Base-by-base conservation (phyloP, 345 rosid species). In the Pugionium dolabratum region DNA sequence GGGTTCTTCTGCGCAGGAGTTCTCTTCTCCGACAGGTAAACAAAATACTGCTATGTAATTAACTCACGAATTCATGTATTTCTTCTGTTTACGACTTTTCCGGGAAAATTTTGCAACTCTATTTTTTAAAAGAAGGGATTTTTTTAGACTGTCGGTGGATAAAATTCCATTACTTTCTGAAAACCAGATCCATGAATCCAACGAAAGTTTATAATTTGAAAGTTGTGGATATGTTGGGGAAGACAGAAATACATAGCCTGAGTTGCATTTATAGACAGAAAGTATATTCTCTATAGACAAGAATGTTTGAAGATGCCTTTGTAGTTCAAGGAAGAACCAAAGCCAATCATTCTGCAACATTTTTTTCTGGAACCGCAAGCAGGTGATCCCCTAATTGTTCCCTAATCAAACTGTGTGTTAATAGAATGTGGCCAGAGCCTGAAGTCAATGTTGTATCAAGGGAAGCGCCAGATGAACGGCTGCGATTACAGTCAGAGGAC, bases 1-100 rank as follows among this genome's bases (percentile, higher is more conserved):
- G 95, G 96, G 29, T 90, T 95, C 82, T 88, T 93, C 79, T 90
- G 94, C 73, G 88, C 86, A 3, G 98, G 98, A 64, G 79, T 86
- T 86, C 84, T 93, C 58, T 90, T 93, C 80, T 88, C 96, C 48
- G 86, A 83, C 70, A 86, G 99, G 99, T 93, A 82, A 18, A 62
- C 41, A 27, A 25, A 59, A 32, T 9, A 39, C 3, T 54, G 57
- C 42, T 67, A 68, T 73, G 26, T 59, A 4, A 8, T 32, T 7
- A 26, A 26, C 4, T 27, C 42, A 39, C 59, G 0, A 9, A n/a
- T 47, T 34, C 3, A 4, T 64, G 5, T 43, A 18, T 34, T 28
- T 2, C 26, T 31, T 57, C 70, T 66, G 58, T 57, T 44, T 47
- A 68, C 43, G 5, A 49, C 5, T 46, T 69, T 54, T 64, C 47